Evolutionary conservation across 495 filamentous ascomycete species (phyloP).

Genomic region (Aspergillus bridgeri): DNA sequence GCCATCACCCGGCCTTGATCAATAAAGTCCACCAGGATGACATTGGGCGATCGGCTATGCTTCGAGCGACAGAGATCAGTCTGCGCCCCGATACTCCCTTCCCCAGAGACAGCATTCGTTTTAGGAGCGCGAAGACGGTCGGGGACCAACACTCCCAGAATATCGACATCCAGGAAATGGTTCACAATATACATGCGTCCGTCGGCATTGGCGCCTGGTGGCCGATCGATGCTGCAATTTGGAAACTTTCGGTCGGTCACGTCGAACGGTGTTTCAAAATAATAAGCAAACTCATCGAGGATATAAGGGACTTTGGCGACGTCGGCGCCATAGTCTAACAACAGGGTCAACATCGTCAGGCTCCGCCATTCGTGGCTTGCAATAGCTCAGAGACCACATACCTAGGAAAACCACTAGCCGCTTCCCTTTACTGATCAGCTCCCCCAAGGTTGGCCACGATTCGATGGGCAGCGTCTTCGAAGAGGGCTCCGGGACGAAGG

Average conservation of each 20-base stretch:
- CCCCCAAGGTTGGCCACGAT: constrained; percentile 61
- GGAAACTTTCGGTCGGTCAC: constrained; percentile 47
- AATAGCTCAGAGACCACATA: constrained; percentile 17
- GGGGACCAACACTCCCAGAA: constrained; percentile 52
- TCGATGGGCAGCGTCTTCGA: constrained; percentile 27
- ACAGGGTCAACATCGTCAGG: not conserved
- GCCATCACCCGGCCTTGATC: constrained; percentile 57
- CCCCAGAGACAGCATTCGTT: constrained; percentile 54
- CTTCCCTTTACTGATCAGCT: constrained; percentile 56
- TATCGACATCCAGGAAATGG: constrained; percentile 42
- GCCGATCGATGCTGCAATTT: constrained; percentile 62
- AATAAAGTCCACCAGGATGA: constrained; percentile 66
- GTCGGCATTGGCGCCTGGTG: constrained; percentile 40
- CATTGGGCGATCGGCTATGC: constrained; percentile 55
- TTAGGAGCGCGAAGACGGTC: constrained; percentile 47
- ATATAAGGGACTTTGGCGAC: constrained; percentile 54
- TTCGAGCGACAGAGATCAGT: constrained; percentile 46
- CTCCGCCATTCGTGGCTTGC: not conserved
- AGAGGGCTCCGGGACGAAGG: constrained; percentile 47
- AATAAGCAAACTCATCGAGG: constrained; percentile 64
- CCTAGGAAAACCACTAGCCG: constrained; percentile 63
- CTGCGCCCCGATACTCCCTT: constrained; percentile 58
- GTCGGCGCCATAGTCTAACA: constrained; percentile 47
- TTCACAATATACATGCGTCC: constrained; percentile 57
- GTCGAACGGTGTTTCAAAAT: constrained; percentile 70